Base-by-base conservation (phyloP, 768 basidiomycete species). In the Sarcodon aspratus region DNA sequence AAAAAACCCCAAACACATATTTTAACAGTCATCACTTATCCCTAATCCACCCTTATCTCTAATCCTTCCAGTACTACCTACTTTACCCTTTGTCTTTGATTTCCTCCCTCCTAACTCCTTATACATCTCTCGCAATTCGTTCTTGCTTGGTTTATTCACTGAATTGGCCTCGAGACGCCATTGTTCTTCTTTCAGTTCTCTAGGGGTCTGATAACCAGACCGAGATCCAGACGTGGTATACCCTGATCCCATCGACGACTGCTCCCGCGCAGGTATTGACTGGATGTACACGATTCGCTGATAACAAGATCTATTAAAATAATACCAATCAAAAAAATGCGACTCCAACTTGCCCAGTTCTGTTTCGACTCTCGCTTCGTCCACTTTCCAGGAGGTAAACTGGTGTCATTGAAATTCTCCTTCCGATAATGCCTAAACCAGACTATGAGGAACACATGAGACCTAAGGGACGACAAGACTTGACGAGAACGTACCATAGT, bases 371-470 rank as follows among this genome's bases (percentile, higher is more conserved):
- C 92, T 49, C 84, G 74, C 60, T 86, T 87, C 8, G 90, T 86
- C 92, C 92, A 96, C 63, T 92, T 92, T 34, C 83, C 87, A 9
- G 81, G 74, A 3, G 85, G 83, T 45, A 88, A 62, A 50, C 76
- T 80, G 32, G 82, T 79, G 52, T 90, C 85, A 40, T 89, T 82
- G 54, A 96, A 89, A 55, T 85, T 81, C 52, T 92, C 87, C 55
- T 83, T 87, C 48, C 93, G 72, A 62, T 90, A 92, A 54, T 87
- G 83, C 55, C 88, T 85, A 69, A 94, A 96, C 93, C 93, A 96
- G 9, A 95, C 93, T 96, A 57, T 42, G 6, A n/a, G 13, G 40
- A 31, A 15, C 34, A 34, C 17, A 11, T 42, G 7, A 54, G 50
- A 47, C 21, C 18, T n/a, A n/a, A 17, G 13, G 27, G 18, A 49